Conservation (phyloP, 2,329 filamentous ascomycete genomes). For the Berkeleyomyces rouxiae region DNA sequence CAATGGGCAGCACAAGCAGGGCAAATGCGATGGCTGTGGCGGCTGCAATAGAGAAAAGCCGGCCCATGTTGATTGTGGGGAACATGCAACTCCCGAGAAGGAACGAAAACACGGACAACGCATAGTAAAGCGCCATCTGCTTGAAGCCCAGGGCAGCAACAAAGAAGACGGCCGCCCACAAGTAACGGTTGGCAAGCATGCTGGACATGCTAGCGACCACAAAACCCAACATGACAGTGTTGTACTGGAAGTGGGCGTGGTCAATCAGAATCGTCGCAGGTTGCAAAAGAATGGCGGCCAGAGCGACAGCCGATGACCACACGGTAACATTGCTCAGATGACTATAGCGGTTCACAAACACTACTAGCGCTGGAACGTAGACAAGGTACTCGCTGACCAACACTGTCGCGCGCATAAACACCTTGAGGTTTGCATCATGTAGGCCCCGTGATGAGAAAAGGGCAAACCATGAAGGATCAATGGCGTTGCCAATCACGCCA, state of each 20-base stretch:
- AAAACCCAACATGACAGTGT: slow-evolving; percentile 93
- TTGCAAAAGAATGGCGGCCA: slow-evolving; percentile 84
- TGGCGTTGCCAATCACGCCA: slow-evolving; percentile 63
- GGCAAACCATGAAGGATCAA: slow-evolving; percentile 76
- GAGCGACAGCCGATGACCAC: slow-evolving; percentile 71
- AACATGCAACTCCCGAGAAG: slow-evolving; percentile 74
- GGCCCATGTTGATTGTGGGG: slow-evolving; percentile 48
- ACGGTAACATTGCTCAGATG: slow-evolving; percentile 58
- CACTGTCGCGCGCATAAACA: slow-evolving; percentile 91
- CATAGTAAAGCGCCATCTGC: slow-evolving; percentile 98
- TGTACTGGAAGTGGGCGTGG: slow-evolving; percentile 94
- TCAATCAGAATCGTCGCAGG: slow-evolving; percentile 82
- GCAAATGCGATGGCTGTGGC: slow-evolving; percentile 59
- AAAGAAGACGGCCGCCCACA: slow-evolving; percentile 89
- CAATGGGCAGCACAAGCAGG: slow-evolving; percentile 56
- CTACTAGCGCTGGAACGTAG: slow-evolving; percentile 69
- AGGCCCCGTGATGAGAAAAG: slow-evolving; percentile 67
- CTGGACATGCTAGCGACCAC: slow-evolving; percentile 76
- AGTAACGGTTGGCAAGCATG: slow-evolving; percentile 65
- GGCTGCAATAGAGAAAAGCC: slow-evolving; percentile 59
- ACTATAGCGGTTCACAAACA: slow-evolving; percentile 71
- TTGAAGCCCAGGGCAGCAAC: slow-evolving; percentile 92
- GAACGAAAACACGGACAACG: slow-evolving; percentile 81
- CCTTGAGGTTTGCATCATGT: slow-evolving; percentile 65
- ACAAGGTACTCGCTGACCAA: slow-evolving; percentile 79